Evolutionary conservation across 1,284 basidiomycete species (phyloP).

Genomic region (Ustilago lituana): DNA sequence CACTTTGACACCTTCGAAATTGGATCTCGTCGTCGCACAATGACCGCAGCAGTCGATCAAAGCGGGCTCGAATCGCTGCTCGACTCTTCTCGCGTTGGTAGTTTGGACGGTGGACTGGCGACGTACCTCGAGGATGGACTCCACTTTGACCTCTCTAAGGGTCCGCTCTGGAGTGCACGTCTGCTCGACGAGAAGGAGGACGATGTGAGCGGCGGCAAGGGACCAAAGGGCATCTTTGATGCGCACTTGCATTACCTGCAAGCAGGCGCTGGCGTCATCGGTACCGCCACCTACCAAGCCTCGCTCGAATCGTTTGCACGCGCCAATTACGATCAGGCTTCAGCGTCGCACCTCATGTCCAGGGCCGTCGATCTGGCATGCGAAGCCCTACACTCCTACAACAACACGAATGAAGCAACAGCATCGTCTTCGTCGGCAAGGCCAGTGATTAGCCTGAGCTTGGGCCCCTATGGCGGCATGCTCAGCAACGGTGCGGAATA

Average conservation of each 20-base stretch:
- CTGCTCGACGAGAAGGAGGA: conserved; percentile 49
- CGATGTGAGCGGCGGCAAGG: conserved; percentile 41
- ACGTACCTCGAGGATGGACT: conserved; percentile 61
- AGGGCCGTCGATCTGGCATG: conserved; percentile 51
- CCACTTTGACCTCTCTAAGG: conserved; percentile 49
- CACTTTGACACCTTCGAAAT: neutral
- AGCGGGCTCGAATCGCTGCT: conserved; percentile 33
- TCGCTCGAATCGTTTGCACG: conserved; percentile 49
- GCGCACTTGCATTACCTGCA: conserved; percentile 56
- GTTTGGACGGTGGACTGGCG: conserved; percentile 58
- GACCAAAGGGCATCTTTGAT: conserved; percentile 42
- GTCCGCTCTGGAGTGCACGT: conserved; percentile 57
- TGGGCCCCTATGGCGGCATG: conserved; percentile 59
- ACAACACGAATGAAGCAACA: neutral
- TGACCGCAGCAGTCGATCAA: conserved; percentile 27
- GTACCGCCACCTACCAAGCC: conserved; percentile 59
- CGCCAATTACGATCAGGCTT: conserved; percentile 30
- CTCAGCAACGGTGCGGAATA: conserved; percentile 60
- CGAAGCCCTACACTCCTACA: conserved; percentile 34
- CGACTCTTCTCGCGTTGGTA: conserved; percentile 36
- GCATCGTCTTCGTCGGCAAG: neutral
- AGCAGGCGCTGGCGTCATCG: conserved; percentile 57
- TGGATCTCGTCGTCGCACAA: too few species aligned
- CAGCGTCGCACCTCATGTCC: conserved; percentile 48
- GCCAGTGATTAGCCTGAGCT: conserved; percentile 47